Evolutionary conservation across 805 yeast genomes (phyloP).

Genomic region (Saturnispora gosingensis): DNA sequence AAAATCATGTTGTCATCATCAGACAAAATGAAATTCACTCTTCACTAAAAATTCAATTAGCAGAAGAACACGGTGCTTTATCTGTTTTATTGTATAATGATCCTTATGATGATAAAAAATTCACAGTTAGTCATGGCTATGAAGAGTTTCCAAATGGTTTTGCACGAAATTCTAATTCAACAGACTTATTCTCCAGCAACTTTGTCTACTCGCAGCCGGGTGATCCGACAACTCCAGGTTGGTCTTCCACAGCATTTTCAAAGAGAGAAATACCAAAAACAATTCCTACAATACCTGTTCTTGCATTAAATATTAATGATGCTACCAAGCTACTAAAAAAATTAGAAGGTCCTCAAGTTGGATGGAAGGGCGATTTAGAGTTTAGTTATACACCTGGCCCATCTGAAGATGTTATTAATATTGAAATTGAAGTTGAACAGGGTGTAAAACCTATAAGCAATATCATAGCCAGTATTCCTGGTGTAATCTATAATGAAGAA

Average conservation of each 20-base stretch:
- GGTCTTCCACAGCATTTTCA: slow-evolving; percentile 40
- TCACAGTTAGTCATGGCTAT: slow-evolving; percentile 47
- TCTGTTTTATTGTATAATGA: slow-evolving; percentile 53
- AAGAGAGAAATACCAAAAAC: slow-evolving; percentile 32
- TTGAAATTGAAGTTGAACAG: slow-evolving; percentile 36
- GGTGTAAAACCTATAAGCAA: slow-evolving; percentile 37
- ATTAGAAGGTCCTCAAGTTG: slow-evolving; percentile 32
- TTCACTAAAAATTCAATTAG: slow-evolving; percentile 52
- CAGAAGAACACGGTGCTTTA: slow-evolving; percentile 51
- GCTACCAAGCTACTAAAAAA: slow-evolving; percentile 32
- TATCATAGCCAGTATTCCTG: slow-evolving; percentile 46
- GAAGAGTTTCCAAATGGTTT: slow-evolving; percentile 54
- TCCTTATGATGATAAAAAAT: slow-evolving; percentile 50
- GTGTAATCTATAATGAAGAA: slow-evolving; percentile 42
- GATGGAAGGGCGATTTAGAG: slow-evolving; percentile 33
- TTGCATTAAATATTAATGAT: slow-evolving; percentile 40
- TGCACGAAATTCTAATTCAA: slow-evolving; percentile 52
- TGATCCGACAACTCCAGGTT: slow-evolving; percentile 73
- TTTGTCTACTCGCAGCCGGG: slow-evolving; percentile 56
- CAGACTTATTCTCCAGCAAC: slow-evolving; percentile 54
- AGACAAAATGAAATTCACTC: slow-evolving; percentile 42
- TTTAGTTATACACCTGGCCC: slow-evolving; percentile 43
- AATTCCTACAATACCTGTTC: slow-evolving; percentile 44
- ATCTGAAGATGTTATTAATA: slow-evolving; percentile 27
- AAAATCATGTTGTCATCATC: slow-evolving; percentile 50